These are phyloP conservation scores for Plantago coronopus DNA, from an alignment of 305 asterid genomes.

Conservation along the genomic window DNA sequence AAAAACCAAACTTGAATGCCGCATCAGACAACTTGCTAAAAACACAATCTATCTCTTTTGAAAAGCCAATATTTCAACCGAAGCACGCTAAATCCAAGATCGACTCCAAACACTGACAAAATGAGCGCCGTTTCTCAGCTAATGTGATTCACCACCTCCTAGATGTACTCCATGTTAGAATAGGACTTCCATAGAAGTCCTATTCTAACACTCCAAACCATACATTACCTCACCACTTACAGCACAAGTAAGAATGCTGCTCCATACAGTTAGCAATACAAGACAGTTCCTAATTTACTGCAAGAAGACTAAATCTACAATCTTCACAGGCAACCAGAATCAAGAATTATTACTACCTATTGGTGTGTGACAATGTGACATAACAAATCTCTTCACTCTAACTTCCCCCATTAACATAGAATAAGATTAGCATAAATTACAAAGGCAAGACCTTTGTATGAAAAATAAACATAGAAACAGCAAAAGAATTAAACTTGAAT, in stretches of 20 bases:
- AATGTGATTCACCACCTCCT: background rate
- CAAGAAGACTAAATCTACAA: background rate
- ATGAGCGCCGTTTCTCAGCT: background rate
- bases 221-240: too few species aligned
- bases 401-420: background rate
- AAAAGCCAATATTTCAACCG: background rate
- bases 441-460: too few species aligned
- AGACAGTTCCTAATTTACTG: too few species aligned
- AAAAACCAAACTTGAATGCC: background rate
- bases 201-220: too few species aligned
- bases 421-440: background rate
- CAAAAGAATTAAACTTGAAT: constrained; percentile 1
- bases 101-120: background rate
- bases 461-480: constrained; percentile 5
- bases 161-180: too few species aligned
- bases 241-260: background rate
- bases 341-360: background rate
- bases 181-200: too few species aligned
- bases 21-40: background rate
- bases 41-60: background rate
- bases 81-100: background rate
- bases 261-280: too few species aligned
- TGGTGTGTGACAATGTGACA: too few species aligned
- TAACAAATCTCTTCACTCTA: background rate
- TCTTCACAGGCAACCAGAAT: background rate